Percentiles rank a stretch among this genome's conserved stretches.
Evolutionary conservation across 352 stramenopile genomes (phyloP).

Genomic region (Detonula confervacea): DNA sequence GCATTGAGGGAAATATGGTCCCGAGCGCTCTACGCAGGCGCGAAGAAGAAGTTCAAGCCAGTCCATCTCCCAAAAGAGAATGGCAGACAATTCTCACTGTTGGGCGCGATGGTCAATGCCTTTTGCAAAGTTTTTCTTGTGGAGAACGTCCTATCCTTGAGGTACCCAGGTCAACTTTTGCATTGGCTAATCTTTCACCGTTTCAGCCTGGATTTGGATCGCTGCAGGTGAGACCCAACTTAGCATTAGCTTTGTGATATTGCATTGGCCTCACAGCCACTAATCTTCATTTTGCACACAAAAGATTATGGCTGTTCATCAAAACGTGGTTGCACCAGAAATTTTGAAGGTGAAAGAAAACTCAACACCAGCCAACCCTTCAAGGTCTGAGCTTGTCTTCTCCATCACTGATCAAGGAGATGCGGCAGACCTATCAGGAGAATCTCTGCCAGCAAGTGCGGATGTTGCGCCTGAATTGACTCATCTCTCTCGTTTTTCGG

Average conservation of each 20-base stretch:
- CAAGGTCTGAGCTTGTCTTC: constrained; percentile 53
- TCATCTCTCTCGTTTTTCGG: constrained; percentile 80
- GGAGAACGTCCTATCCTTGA: constrained; percentile 68
- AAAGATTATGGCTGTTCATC: constrained; percentile 72
- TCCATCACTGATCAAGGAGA: constrained; percentile 63
- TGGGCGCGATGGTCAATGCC: constrained; percentile 76
- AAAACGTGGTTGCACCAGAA: constrained; percentile 52
- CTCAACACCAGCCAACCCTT: constrained; percentile 1
- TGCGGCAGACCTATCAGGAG: constrained; percentile 45
- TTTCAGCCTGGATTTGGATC: constrained; percentile 82
- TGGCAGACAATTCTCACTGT: constrained; percentile 81
- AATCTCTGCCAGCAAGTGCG: constrained; percentile 28
- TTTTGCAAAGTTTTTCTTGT: constrained; percentile 78
- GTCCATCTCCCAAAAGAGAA: constrained; percentile 19
- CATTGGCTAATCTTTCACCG: constrained; percentile 78
- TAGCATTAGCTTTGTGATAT: too few relatives aligned
- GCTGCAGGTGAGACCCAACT: constrained; percentile 45
- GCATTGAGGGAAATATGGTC: constrained; percentile 1
- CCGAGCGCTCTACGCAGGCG: neutral
- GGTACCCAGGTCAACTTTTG: constrained; percentile 46
- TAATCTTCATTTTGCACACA: too few relatives aligned
- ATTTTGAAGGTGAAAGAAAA: constrained; percentile 16
- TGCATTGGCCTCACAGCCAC: too few relatives aligned
- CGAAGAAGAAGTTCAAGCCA: constrained; percentile 20
- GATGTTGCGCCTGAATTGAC: constrained; percentile 79